Base-by-base conservation (phyloP, 1,284 basidiomycete species). In the Pholiota adiposa region DNA sequence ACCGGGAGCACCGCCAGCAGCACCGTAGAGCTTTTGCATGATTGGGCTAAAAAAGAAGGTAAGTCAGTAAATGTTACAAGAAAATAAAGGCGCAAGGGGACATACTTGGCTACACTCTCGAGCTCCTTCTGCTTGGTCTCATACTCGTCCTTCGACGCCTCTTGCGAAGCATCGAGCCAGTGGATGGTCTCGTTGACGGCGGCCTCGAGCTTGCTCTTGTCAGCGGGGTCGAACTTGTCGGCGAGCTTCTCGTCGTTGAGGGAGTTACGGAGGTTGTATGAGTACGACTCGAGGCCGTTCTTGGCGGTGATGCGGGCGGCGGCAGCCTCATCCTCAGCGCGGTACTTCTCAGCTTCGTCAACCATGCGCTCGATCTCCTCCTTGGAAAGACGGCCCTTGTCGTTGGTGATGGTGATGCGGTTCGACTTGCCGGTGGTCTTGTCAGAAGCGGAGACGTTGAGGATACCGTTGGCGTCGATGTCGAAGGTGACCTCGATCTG, bases 331-430 rank as follows among this genome's bases (percentile, higher is more conserved):
- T 94, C 92, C 84, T 94, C 92, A 64, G 85, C 87, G 80, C 92
- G 94, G 84, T 94, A 97, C 79, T 94, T 91, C 87, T 96, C 95
- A 62, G 95, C 95, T 70, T 97, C 94, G 65, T 77, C 72, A 61
- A 98, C 90, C 97, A 99, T 98, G 74, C 93, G 90, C 81, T 98
- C 96, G 67, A 98, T 98, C 79, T 98, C 96, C 78, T 98, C 96
- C 84, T 97, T 97, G 70, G 93, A 96, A 59, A 99, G 83, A 79
- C 97, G 96, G 58, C 97, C 97, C 85, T 98, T 97, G 84, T 97
- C 95, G 79, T 98, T 98, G 75, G 94, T 97, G 82, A 98, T 97
- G 69, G 94, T 97, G 79, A 98, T 97, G 71, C 91, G 90, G 79
- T 92, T 94, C 59, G 92, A 94, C 80, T 98, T 98, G 72, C 97